Base-by-base conservation (phyloP, 139 green algal species). In the Tetradesmus lagerheimii region DNA sequence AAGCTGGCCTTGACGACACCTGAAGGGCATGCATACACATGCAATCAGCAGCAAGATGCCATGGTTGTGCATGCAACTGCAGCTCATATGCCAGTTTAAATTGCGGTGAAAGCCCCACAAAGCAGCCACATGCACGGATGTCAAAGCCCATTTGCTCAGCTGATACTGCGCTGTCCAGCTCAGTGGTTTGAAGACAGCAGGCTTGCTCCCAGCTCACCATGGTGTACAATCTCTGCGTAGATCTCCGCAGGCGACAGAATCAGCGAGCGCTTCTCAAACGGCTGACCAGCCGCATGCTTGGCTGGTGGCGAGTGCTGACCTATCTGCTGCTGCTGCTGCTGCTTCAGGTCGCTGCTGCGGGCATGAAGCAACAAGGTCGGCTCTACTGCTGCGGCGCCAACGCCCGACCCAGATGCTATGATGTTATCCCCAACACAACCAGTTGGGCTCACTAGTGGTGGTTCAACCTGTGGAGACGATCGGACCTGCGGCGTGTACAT, bases 1-100 rank as follows among this genome's bases (percentile, higher is more conserved):
- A 89, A 93, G 41, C 89, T 88, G 80, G 90, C 57, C 71, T 94
- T 94, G 31, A 91, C 88, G 34, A 90, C 84, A n/a, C 90, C 92
- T 93, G 88, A 1, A 34, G 8, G 47, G 23, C 57, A n/a, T 5
- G 2, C 57, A 31, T 8, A 71, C 78, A 62, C n/a, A 76, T 1
- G 11, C 29, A 29, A 71, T 29, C 37, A 53, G 37, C 27, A 50
- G 77, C 27, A 50, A n/a, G n/a, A n/a, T n/a, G n/a, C n/a, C n/a
- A n/a, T n/a, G n/a, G n/a, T n/a, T n/a, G n/a, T n/a, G n/a, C n/a
- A n/a, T n/a, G n/a, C n/a, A n/a, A n/a, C n/a, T n/a, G n/a, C n/a
- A n/a, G n/a, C n/a, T n/a, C n/a, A n/a, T n/a, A n/a, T n/a, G n/a
- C n/a, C n/a, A n/a, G n/a, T n/a, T n/a, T n/a, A n/a, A n/a, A n/a